phyloP scores from a whole-genome alignment of 805 yeast species.

The Wickerhamomyces bisporus region DNA sequence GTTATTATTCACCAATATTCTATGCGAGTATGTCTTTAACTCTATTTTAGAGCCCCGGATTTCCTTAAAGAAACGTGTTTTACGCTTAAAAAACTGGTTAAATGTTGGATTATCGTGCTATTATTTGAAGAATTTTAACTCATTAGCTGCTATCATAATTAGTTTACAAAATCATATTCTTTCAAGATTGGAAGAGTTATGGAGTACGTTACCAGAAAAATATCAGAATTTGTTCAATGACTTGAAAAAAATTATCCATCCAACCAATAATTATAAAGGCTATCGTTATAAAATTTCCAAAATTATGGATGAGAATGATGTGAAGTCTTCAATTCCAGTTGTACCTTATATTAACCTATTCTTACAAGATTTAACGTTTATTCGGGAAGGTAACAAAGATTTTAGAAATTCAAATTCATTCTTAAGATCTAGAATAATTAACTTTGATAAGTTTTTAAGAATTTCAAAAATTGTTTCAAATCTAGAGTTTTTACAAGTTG shows the following conservation, averaged over 20 bases:
- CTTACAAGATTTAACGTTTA: conserved; percentile 73
- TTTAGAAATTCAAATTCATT: conserved; percentile 53
- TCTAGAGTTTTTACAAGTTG: conserved; percentile 62
- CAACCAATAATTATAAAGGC: conserved; percentile 65
- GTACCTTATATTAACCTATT: conserved; percentile 76
- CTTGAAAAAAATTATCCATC: conserved; percentile 64
- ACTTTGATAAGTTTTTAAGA: conserved; percentile 68
- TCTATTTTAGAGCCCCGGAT: conserved; percentile 53
- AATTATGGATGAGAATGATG: conserved; percentile 40
- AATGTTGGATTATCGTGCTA: conserved; percentile 68
- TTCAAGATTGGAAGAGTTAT: conserved; percentile 54
- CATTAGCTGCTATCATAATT: conserved; percentile 74
- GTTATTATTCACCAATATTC: conserved; percentile 61
- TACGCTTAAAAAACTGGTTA: conserved; percentile 63
- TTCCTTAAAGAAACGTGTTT: conserved; percentile 42
- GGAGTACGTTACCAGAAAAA: conserved; percentile 55
- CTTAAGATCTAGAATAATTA: conserved; percentile 47
- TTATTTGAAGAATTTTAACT: conserved; percentile 70
- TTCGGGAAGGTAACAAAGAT: conserved; percentile 76
- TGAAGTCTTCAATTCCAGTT: conserved; percentile 43
- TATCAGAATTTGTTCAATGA: conserved; percentile 59
- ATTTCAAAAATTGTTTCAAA: conserved; percentile 62
- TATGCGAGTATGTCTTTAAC: conserved; percentile 70
- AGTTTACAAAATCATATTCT: conserved; percentile 68
- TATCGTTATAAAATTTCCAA: conserved; percentile 60